Base-by-base conservation (phyloP, 176 grass and related monocot species). In the Pharus latifolius region DNA sequence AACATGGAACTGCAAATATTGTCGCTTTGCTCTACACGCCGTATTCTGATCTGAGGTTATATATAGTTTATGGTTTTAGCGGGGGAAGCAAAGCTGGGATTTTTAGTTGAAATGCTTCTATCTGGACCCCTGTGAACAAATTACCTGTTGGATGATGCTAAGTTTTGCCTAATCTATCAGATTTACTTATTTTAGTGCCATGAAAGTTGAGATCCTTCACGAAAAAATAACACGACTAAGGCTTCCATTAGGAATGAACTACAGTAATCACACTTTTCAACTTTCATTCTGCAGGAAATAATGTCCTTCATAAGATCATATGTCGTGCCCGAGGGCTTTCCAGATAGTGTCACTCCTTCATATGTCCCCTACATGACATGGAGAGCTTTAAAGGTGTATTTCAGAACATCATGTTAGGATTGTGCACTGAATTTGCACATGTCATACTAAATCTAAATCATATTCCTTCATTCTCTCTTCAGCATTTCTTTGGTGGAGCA, bases 401-500 rank as follows among this genome's bases (percentile, higher is more conserved):
- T 41, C 15, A 48, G 35, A 32, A 9, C 41, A 32, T 29, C 37
- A 13, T 56, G 42, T 26, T 64, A 4, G 1, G 5, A 56, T 22
- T 27, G 10, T 40, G 12, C 49, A 49, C 13, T 16, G 31, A 61
- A 33, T 63, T 60, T 54, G 20, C 33, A n/a, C 70, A 57, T 30
- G n/a, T 58, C n/a, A 32, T 22, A 10, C 8, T 82, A 37, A 77
- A 40, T 32, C 22, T 8, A n/a, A n/a, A n/a, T n/a, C 69, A 10
- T 5, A 14, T 60, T 55, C 7, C 5, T 18, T 65, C 70, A 37
- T 55, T 66, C 53, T 14, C 50, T 22, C 31, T 61, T 47, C 20
- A 98, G 95, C 84, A 98, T 88, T 98, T 98, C 62, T 98, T 98
- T 91, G 95, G 95, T 25, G 95, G 95, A 61, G 95, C 95, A 58